Conservation (phyloP, 306 rosid genomes). For the Acacia acuminata region DNA sequence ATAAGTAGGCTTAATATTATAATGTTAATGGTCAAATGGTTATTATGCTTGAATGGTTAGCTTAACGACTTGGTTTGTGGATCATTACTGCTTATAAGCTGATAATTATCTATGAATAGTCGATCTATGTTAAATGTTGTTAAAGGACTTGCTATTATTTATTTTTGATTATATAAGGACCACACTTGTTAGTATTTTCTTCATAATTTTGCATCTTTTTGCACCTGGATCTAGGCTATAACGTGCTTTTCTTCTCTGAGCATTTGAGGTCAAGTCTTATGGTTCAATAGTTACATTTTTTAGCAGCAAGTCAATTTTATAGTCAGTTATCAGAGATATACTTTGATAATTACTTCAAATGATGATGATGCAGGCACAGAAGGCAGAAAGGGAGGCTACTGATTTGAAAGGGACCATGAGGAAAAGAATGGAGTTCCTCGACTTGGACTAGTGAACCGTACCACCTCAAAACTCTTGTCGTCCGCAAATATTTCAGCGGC, state of each 20-base stretch:
- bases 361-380: constrained; percentile 58
- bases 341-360: neutral
- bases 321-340: neutral
- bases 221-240: neutral
- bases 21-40: no score
- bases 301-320: neutral
- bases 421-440: constrained; percentile 80
- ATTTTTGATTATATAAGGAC: neutral
- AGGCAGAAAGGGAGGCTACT: constrained; percentile 68
- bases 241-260: neutral
- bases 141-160: no score
- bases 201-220: neutral
- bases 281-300: neutral
- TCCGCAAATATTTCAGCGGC: constrained; percentile 59
- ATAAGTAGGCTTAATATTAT: no score
- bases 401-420: constrained; percentile 80
- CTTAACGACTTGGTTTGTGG: no score
- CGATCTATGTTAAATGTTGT: no score
- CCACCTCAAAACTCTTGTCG: constrained; percentile 15
- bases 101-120: no score
- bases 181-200: neutral
- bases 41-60: no score
- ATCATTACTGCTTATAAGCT: no score
- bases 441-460: constrained; percentile 49
- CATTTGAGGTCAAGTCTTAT: neutral